Conservation (phyloP, 2,329 filamentous ascomycete species). For the Ceratocystiopsis sp. region DNA sequence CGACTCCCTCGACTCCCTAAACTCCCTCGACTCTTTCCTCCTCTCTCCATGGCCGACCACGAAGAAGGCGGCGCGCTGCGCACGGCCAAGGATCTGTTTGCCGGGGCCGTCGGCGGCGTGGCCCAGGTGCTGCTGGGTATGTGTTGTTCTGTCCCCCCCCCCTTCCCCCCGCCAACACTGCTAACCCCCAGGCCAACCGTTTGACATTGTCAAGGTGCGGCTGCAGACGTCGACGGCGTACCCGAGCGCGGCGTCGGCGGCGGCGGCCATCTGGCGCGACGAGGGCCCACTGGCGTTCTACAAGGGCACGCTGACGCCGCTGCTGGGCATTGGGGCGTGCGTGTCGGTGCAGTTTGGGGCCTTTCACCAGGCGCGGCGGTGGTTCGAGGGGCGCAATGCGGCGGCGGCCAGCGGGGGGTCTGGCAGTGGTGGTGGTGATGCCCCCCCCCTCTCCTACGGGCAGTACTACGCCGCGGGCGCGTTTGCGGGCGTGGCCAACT, state of each 20-base stretch:
- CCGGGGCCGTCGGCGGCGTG: slow-evolving; percentile 79
- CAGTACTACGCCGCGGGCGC: slow-evolving; percentile 88
- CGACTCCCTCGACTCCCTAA: not conserved
- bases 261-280: slow-evolving; percentile 66
- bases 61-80: slow-evolving; percentile 26
- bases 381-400: slow-evolving; percentile 59
- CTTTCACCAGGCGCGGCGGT: slow-evolving; percentile 82
- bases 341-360: slow-evolving; percentile 97
- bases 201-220: slow-evolving; percentile 94
- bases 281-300: slow-evolving; percentile 91
- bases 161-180: not conserved
- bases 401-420: slow-evolving; percentile 9
- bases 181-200: slow-evolving; percentile 40
- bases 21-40: too few relatives aligned
- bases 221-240: slow-evolving; percentile 80
- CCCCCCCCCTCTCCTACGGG: slow-evolving; percentile 48
- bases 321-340: slow-evolving; percentile 92
- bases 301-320: slow-evolving; percentile 89
- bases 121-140: slow-evolving; percentile 84
- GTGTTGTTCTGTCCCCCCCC: not conserved
- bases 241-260: slow-evolving; percentile 62
- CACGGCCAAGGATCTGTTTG: slow-evolving; percentile 75
- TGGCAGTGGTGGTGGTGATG: slow-evolving; percentile 43
- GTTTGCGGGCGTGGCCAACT: slow-evolving; percentile 85
- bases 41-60: slow-evolving; percentile 5